phyloP scores from a whole-genome alignment of 73 alveolate species.

The Symbiodinium natans region DNA sequence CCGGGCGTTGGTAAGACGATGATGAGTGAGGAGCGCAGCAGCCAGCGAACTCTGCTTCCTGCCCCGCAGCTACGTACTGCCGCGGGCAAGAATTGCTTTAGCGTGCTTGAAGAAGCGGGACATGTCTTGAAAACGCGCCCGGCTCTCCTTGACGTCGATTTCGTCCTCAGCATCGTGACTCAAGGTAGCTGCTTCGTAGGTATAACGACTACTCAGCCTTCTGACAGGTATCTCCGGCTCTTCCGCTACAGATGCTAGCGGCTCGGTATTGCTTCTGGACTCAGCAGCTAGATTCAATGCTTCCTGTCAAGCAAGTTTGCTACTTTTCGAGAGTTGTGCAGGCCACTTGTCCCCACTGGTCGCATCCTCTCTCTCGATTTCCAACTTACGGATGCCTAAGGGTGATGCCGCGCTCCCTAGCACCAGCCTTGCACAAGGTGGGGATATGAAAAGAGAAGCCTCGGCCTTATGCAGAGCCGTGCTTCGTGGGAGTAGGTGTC shows the following conservation, averaged over 20 bases:
- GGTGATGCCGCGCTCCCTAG: background rate
- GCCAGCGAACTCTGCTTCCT: background rate
- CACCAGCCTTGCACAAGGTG: background rate
- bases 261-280: background rate
- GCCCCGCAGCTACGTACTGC: background rate
- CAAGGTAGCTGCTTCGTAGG: background rate
- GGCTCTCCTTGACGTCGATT: constrained; percentile 28
- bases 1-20: background rate
- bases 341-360: background rate
- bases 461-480: background rate
- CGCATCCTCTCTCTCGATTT: background rate
- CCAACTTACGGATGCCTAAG: background rate
- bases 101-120: background rate
- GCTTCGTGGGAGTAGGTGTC: constrained; percentile 41
- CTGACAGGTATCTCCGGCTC: background rate
- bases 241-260: background rate
- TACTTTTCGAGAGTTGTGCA: background rate
- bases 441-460: background rate
- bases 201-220: background rate
- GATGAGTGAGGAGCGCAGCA: background rate
- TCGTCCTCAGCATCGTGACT: constrained; percentile 20
- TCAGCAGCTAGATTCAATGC: background rate
- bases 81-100: background rate
- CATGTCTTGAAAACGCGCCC: background rate
- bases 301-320: background rate